phyloP scores from a whole-genome alignment of 2,329 filamentous ascomycete species.

The Monosporascus sp. region DNA sequence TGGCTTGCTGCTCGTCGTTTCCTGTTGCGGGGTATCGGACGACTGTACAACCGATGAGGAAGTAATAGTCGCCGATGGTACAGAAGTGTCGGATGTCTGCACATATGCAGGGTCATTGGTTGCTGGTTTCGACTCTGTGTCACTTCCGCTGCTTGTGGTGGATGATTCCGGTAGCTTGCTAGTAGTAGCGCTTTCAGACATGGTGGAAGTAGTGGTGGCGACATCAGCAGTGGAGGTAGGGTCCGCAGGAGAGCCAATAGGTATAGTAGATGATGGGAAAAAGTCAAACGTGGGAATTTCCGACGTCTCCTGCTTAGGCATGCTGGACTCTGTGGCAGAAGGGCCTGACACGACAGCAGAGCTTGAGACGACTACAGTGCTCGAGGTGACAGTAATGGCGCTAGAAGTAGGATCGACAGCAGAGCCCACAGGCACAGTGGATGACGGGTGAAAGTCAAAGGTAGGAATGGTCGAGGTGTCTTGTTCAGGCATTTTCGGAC shows the following conservation, averaged over 20 bases:
- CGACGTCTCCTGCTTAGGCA: neutral
- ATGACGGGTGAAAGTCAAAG: neutral
- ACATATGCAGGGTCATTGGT: neutral
- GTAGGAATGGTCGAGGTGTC: neutral
- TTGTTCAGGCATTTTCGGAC: neutral
- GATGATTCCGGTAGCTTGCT: too few relatives aligned
- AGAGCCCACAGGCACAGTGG: neutral
- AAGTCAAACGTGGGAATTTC: neutral
- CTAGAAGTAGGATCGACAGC: neutral
- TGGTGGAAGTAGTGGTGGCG: constrained; percentile 1
- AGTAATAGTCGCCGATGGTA: neutral
- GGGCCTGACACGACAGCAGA: neutral
- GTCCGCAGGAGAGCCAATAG: constrained; percentile 1
- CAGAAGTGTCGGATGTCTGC: neutral
- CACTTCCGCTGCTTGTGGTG: too few relatives aligned
- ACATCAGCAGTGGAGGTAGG: neutral
- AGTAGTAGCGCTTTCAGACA: neutral
- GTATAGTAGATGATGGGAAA: constrained; percentile 4
- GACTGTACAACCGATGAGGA: constrained; percentile 12
- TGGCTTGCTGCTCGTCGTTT: constrained; percentile 32
- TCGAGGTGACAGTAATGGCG: too few relatives aligned
- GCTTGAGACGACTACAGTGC: too few relatives aligned
- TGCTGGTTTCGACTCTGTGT: neutral
- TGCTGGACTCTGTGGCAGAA: neutral
- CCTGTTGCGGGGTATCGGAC: constrained; percentile 14